Conservation (phyloP, 1,139 yeast genomes). For the Protomyces arabidopsidicola region DNA sequence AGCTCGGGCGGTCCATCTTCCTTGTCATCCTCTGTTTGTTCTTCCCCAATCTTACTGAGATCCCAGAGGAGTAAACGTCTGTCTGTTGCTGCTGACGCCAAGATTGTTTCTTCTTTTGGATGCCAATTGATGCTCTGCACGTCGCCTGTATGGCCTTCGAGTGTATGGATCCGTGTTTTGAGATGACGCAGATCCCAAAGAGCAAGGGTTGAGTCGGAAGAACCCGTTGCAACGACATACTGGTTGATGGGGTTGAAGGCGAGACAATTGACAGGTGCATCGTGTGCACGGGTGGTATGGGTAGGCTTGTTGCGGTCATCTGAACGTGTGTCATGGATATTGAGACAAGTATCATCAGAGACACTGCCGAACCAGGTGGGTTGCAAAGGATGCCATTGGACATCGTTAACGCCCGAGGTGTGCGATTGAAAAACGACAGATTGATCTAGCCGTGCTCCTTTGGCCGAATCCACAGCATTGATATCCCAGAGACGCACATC, state of each 20-base stretch:
- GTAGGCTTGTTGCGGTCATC: constrained; percentile 35
- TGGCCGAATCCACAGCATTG: constrained; percentile 36
- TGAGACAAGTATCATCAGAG: constrained; percentile 64
- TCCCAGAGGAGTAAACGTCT: constrained; percentile 70
- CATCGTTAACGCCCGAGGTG: constrained; percentile 42
- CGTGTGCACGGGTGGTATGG: constrained; percentile 41
- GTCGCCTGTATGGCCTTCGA: constrained; percentile 54
- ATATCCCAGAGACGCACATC: constrained; percentile 75
- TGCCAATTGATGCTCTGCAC: constrained; percentile 78
- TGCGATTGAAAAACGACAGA: constrained; percentile 33
- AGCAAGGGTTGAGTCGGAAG: constrained; percentile 53
- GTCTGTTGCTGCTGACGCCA: constrained; percentile 74
- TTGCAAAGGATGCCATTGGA: constrained; percentile 48
- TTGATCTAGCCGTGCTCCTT: constrained; percentile 20
- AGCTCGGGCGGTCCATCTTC: constrained; percentile 45
- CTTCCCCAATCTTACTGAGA: constrained; percentile 45
- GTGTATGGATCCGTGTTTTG: constrained; percentile 36
- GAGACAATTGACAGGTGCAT: constrained; percentile 58
- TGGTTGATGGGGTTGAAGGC: constrained; percentile 58
- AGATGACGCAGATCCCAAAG: constrained; percentile 65
- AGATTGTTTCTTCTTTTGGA: constrained; percentile 53
- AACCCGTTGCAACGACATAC: constrained; percentile 64
- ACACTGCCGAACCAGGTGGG: constrained; percentile 61
- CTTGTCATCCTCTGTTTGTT: constrained; percentile 43
- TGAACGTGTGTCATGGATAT: constrained; percentile 60